A percentile compares a stretch with the other conserved stretches of the same genome.
phyloP scores from a whole-genome alignment of 768 basidiomycete genomes.

The Holtermannia corniformis region DNA sequence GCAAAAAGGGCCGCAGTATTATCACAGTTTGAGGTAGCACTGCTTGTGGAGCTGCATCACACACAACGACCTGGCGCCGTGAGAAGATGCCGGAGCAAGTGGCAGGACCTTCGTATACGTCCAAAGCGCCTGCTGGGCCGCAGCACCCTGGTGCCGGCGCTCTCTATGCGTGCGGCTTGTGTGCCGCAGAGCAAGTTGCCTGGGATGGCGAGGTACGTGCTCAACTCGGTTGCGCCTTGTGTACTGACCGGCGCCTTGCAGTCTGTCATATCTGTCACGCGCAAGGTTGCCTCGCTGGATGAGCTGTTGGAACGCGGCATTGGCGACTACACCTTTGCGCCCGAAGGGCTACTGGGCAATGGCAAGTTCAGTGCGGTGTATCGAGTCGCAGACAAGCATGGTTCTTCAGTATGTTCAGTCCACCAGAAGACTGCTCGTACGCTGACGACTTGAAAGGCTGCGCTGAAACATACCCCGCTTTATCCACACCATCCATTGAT shows the following conservation, averaged over 20 bases:
- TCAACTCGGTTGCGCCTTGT: too few relatives aligned
- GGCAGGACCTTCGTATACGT: background rate
- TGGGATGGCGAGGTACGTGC: background rate
- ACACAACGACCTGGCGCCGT: too few relatives aligned
- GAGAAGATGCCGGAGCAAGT: background rate
- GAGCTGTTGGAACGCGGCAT: conserved; percentile 38
- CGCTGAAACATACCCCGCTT: conserved; percentile 45
- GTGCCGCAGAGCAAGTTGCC: background rate
- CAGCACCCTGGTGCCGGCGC: background rate
- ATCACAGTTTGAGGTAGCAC: too few relatives aligned
- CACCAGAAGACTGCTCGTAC: background rate
- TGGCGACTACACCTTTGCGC: conserved; percentile 41
- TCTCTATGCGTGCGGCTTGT: background rate
- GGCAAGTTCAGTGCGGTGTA: conserved; percentile 45
- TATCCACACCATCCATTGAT: conserved; percentile 47
- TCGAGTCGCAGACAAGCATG: conserved; percentile 38
- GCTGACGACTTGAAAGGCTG: conserved; percentile 33
- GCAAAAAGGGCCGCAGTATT: too few relatives aligned
- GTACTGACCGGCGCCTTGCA: background rate
- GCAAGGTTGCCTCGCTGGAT: conserved; percentile 32
- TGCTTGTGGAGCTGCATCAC: too few relatives aligned
- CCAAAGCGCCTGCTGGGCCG: background rate
- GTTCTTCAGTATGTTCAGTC: conserved; percentile 28
- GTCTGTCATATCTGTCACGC: background rate
- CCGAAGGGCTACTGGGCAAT: conserved; percentile 36